Conservation (phyloP, 257 asterid genomes). For the Orobanche coerulescens region DNA sequence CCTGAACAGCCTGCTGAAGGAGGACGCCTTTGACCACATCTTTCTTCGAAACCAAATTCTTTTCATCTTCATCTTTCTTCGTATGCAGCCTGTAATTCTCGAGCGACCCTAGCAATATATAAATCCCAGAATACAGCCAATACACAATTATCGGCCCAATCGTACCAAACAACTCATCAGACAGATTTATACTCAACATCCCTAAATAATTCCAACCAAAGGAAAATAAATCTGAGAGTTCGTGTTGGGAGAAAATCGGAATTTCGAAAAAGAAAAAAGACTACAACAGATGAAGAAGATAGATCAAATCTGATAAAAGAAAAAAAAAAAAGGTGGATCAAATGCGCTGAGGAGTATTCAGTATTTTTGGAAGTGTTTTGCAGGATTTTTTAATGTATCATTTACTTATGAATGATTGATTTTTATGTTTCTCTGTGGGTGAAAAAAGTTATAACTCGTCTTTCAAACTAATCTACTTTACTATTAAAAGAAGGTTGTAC, state of each 20-base stretch:
- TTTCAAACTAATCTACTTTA: no score
- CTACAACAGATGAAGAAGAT: slow-evolving; percentile 17
- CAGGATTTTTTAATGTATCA: no score
- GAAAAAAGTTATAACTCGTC: no score
- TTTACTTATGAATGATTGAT: no score
- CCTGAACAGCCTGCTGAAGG: slow-evolving; percentile 90
- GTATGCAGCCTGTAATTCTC: slow-evolving; percentile 73
- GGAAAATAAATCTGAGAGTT: not conserved
- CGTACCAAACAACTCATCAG: slow-evolving; percentile 84
- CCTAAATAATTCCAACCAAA: not conserved
- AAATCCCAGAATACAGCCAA: slow-evolving; percentile 86
- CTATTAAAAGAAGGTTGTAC: no score
- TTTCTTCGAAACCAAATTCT: slow-evolving; percentile 67
- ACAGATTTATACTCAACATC: slow-evolving; percentile 16
- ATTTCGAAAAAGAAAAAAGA: not conserved
- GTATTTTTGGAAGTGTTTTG: not conserved
- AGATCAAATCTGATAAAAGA: slow-evolving; percentile 16
- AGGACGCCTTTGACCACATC: slow-evolving; percentile 86
- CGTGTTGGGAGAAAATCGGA: slow-evolving; percentile 10
- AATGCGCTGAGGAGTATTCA: not conserved
- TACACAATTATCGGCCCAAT: slow-evolving; percentile 62
- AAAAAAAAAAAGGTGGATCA: no score
- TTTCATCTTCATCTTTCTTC: slow-evolving; percentile 77
- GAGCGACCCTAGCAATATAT: slow-evolving; percentile 52
- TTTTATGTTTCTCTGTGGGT: no score